Evolutionary conservation across 208 protist species (phyloP).

Genomic region (Leptomonas pyrrhocoris): DNA sequence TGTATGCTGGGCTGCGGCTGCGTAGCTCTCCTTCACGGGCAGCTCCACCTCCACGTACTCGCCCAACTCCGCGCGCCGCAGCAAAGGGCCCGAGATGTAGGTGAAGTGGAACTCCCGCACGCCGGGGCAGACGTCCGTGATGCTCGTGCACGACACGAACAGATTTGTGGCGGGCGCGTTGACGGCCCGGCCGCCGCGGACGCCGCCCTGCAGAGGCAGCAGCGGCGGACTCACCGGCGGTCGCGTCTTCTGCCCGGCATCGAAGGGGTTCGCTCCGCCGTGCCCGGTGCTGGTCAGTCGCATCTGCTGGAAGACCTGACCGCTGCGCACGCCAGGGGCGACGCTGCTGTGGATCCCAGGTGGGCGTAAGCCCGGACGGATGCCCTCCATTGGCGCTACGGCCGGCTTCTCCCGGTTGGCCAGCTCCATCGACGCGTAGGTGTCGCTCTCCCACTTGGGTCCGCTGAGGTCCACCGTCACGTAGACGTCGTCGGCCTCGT

Average conservation of each 20-base stretch:
- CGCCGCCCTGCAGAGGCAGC: background rate
- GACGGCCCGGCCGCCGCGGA: background rate
- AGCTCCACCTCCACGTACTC: slow-evolving; percentile 76
- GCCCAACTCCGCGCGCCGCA: slow-evolving; percentile 46
- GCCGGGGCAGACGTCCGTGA: slow-evolving; percentile 48
- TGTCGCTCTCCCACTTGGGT: slow-evolving; percentile 67
- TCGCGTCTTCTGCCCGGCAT: slow-evolving; percentile 3
- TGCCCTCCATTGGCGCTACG: slow-evolving; percentile 35
- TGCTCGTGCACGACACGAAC: slow-evolving; percentile 36
- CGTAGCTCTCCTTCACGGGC: slow-evolving; percentile 40
- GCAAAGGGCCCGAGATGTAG: slow-evolving; percentile 27
- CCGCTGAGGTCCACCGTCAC: slow-evolving; percentile 59
- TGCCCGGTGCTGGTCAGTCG: background rate
- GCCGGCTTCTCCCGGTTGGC: slow-evolving; percentile 70
- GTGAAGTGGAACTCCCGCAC: slow-evolving; percentile 66
- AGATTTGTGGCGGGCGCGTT: slow-evolving; percentile 10
- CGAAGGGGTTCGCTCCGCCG: slow-evolving; percentile 24
- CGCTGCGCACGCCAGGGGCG: slow-evolving; percentile 45
- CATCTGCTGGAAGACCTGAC: slow-evolving; percentile 58
- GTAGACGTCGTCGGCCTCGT: slow-evolving; percentile 71
- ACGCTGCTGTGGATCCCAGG: slow-evolving; percentile 51
- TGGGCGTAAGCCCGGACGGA: slow-evolving; percentile 2
- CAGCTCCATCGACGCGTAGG: slow-evolving; percentile 75
- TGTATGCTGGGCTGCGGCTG: too few relatives aligned
- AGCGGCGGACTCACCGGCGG: slow-evolving; percentile 17